phyloP scores from a whole-genome alignment of 768 basidiomycete genomes.

The Russula compacta region DNA sequence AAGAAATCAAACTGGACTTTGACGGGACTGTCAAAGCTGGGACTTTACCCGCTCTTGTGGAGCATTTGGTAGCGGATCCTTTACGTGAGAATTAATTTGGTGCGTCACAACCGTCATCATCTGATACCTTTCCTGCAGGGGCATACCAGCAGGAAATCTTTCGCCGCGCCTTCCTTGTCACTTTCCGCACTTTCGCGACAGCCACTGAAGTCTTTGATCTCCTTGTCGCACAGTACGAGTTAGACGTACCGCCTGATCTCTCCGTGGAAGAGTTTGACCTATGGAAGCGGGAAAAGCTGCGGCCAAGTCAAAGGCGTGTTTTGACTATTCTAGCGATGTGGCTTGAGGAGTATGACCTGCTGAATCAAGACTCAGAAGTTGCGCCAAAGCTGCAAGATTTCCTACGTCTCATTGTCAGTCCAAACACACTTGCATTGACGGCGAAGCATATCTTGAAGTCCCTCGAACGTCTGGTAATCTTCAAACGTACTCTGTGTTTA shows the following conservation, averaged over 20 bases:
- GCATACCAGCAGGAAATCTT: constrained; percentile 29
- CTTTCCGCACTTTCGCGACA: constrained; percentile 72
- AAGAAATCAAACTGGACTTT: constrained; percentile 54
- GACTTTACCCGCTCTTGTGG: constrained; percentile 62
- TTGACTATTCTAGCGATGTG: constrained; percentile 49
- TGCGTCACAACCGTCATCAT: neutral
- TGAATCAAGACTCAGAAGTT: constrained; percentile 58
- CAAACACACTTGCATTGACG: constrained; percentile 33
- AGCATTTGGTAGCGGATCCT: constrained; percentile 54
- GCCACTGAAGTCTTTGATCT: constrained; percentile 60
- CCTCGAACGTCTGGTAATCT: constrained; percentile 49
- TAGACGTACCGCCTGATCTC: constrained; percentile 38
- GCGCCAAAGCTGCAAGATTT: constrained; percentile 49
- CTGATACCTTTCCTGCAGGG: constrained; percentile 10
- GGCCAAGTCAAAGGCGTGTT: constrained; percentile 54
- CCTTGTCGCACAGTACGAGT: constrained; percentile 54
- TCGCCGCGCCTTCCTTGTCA: constrained; percentile 66
- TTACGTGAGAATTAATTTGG: constrained; percentile 39
- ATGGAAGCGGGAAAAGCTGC: constrained; percentile 56
- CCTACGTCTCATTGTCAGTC: constrained; percentile 32
- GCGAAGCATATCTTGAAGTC: constrained; percentile 43
- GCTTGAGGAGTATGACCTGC: constrained; percentile 50
- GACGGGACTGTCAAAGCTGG: constrained; percentile 63
- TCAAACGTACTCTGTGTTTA: neutral
- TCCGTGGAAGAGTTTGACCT: constrained; percentile 44